phyloP scores from a whole-genome alignment of 495 filamentous ascomycete genomes.

The Extremus antarcticus region DNA sequence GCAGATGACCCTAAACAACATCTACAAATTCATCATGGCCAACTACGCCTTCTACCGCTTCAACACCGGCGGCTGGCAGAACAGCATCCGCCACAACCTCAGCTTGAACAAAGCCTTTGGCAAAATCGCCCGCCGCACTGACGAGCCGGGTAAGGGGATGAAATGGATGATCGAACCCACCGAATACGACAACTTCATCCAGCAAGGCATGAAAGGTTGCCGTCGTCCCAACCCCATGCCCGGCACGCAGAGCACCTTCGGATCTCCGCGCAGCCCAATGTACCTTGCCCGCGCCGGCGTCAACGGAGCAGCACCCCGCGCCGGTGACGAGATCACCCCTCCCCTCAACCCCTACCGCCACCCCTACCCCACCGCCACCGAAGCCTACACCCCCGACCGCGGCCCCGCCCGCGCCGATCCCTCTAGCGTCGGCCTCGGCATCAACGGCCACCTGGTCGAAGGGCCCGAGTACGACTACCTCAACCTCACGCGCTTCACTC shows the following conservation, averaged over 20 bases:
- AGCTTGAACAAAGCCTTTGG: constrained; percentile 87
- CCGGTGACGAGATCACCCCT: constrained; percentile 32
- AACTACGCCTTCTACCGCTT: constrained; percentile 85
- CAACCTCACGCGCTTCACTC: constrained; percentile 15
- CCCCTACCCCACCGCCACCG: constrained; percentile 31
- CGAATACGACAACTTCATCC: constrained; percentile 63
- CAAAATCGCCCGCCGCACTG: constrained; percentile 79
- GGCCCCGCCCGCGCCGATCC: constrained; percentile 32
- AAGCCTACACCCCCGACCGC: constrained; percentile 46
- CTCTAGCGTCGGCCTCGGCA: constrained; percentile 6
- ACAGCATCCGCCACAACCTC: constrained; percentile 91
- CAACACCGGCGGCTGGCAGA: constrained; percentile 85
- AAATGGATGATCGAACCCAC: constrained; percentile 88
- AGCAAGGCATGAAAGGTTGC: constrained; percentile 36
- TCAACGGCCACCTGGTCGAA: constrained; percentile 11
- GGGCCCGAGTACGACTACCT: constrained; percentile 8
- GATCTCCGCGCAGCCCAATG: constrained; percentile 13
- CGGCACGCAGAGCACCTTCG: constrained; percentile 18
- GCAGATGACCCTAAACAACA: constrained; percentile 75
- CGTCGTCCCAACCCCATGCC: constrained; percentile 20
- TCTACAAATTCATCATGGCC: constrained; percentile 82
- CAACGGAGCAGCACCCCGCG: neutral
- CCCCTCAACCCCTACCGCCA: constrained; percentile 35
- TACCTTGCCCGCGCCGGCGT: neutral
- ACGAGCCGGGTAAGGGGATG: constrained; percentile 97